A percentile compares a stretch with the other conserved stretches of the same genome.
Conservation (phyloP, 2,329 filamentous ascomycete genomes). For the Ophiostoma angusticollis region DNA sequence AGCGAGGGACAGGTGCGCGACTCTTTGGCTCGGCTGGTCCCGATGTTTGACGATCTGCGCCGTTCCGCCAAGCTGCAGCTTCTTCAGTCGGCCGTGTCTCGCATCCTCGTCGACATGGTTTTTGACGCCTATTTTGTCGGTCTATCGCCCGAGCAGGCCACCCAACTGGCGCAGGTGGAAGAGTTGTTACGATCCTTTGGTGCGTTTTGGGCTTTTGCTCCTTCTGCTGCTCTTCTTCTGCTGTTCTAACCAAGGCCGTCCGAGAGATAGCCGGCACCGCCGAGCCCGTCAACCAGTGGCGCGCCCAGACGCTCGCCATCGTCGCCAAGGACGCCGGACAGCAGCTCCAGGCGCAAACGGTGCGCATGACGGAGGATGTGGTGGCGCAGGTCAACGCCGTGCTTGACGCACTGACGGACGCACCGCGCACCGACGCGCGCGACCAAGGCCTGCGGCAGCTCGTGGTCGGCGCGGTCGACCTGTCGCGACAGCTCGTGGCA, state of each 20-base stretch:
- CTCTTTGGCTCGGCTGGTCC: constrained; percentile 37
- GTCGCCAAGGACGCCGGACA: constrained; percentile 39
- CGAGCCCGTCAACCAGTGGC: constrained; percentile 48
- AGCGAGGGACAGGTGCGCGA: constrained; percentile 29
- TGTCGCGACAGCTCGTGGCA: constrained; percentile 42
- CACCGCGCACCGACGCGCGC: constrained; percentile 20
- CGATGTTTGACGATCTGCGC: constrained; percentile 43
- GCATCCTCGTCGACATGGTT: constrained; percentile 45
- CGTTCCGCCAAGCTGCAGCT: constrained; percentile 45
- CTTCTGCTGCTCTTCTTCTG: not conserved
- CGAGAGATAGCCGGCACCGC: constrained; percentile 10
- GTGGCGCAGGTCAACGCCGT: constrained; percentile 35
- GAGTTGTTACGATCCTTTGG: constrained; percentile 29
- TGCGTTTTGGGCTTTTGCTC: constrained; percentile 17
- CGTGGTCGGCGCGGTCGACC: constrained; percentile 39
- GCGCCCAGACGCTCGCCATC: constrained; percentile 48
- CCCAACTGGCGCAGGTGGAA: constrained; percentile 37
- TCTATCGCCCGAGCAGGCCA: constrained; percentile 39
- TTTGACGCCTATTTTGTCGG: constrained; percentile 54
- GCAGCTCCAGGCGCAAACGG: constrained; percentile 34
- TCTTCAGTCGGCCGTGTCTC: constrained; percentile 49
- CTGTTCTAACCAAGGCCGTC: constrained; percentile 7
- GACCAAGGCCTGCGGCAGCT: constrained; percentile 41
- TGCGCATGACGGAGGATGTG: constrained; percentile 28
- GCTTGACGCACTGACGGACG: constrained; percentile 23